Evolutionary conservation across 306 rosid genomes (phyloP).

Genomic region (Cucurbita moschata): DNA sequence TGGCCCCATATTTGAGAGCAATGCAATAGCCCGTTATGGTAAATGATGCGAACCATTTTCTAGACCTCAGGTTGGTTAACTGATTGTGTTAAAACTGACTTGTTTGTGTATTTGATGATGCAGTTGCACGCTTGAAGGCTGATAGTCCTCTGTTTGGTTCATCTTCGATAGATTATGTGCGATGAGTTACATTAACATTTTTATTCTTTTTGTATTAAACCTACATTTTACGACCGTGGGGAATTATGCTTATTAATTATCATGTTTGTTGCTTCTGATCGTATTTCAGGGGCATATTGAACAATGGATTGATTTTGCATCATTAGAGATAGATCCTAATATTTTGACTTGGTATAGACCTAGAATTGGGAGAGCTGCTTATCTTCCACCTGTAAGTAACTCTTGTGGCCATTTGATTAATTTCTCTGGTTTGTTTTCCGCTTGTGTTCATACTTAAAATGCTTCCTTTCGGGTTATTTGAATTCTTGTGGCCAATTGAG

Average conservation of each 20-base stretch:
- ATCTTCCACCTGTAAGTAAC: slow-evolving; percentile 51
- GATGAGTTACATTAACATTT: background rate
- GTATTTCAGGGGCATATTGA: slow-evolving; percentile 55
- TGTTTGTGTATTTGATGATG: slow-evolving; percentile 7
- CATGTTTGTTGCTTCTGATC: background rate
- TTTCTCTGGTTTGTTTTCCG: background rate
- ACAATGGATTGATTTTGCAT: slow-evolving; percentile 75
- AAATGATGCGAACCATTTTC: background rate
- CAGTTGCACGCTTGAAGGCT: slow-evolving; percentile 51
- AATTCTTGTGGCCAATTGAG: too few relatives aligned
- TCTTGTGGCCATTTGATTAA: background rate
- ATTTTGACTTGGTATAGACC: slow-evolving; percentile 13
- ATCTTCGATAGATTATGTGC: slow-evolving; percentile 43
- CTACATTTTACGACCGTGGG: background rate
- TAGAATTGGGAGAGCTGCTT: slow-evolving; percentile 28
- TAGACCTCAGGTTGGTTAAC: background rate
- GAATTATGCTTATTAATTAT: background rate
- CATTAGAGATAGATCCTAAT: slow-evolving; percentile 52
- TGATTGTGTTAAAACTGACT: background rate
- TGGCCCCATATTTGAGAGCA: slow-evolving; percentile 69
- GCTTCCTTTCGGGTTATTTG: background rate
- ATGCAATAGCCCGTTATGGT: slow-evolving; percentile 78
- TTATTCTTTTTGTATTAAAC: background rate
- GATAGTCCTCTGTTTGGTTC: slow-evolving; percentile 40
- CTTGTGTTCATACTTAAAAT: background rate